These are phyloP conservation scores for Cadophora malorum DNA, from an alignment of 2,329 filamentous ascomycete genomes.

Conservation along the genomic window DNA sequence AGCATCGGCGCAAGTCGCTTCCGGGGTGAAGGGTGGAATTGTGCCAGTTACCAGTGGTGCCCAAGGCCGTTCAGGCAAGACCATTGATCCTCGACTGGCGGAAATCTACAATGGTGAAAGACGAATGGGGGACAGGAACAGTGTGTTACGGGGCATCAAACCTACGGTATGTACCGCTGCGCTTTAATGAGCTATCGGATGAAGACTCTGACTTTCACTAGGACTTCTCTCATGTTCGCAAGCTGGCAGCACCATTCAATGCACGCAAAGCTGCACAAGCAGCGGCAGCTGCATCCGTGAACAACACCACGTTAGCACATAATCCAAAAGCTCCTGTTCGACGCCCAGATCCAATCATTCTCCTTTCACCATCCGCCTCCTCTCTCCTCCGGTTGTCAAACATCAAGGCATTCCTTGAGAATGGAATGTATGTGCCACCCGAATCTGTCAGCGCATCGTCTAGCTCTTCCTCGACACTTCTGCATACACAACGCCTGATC, in stretches of 20 bases:
- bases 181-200: not conserved
- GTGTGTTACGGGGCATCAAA: conserved; percentile 83
- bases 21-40: conserved; percentile 50
- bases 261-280: conserved; percentile 58
- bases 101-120: conserved; percentile 93
- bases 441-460: conserved; percentile 67
- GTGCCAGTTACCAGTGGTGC: conserved; percentile 49
- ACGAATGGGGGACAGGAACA: conserved; percentile 92
- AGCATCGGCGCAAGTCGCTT: conserved; percentile 55
- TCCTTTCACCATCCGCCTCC: conserved; percentile 94
- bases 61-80: conserved; percentile 65
- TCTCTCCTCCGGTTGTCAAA: conserved; percentile 95
- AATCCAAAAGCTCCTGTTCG: conserved; percentile 59
- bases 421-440: conserved; percentile 80
- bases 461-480: conserved; percentile 74
- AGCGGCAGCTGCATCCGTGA: conserved; percentile 46
- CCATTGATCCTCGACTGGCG: conserved; percentile 78
- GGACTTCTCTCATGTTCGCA: conserved; percentile 95
- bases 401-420: conserved; percentile 90
- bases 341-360: conserved; percentile 84
- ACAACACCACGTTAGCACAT: conserved; percentile 56
- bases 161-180: conserved; percentile 69
- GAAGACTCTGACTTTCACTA: conserved; percentile 49
- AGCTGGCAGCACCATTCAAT: conserved; percentile 80
- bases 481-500: conserved; percentile 82